Percentiles rank a stretch among this genome's conserved stretches.
These are phyloP conservation scores for Datura wrightii DNA, from an alignment of 257 asterid species.

Conservation along the genomic window DNA sequence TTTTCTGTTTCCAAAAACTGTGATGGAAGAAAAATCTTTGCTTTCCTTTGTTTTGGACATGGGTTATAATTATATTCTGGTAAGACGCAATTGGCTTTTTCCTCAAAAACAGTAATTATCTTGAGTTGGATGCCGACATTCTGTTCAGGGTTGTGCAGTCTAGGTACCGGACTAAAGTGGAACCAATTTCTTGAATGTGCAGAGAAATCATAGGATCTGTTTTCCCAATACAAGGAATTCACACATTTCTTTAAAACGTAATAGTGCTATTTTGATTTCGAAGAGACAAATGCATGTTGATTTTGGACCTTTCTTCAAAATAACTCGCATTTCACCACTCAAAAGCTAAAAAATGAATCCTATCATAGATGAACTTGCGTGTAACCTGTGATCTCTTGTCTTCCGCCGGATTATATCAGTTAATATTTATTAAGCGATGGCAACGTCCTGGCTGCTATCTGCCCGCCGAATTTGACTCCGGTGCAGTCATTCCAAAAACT, in stretches of 20 bases:
- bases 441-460: neutral
- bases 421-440: neutral
- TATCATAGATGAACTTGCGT: neutral
- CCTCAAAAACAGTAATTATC: conserved; percentile 22
- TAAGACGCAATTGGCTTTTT: conserved; percentile 17
- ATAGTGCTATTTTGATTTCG: neutral
- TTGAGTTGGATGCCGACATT: conserved; percentile 27
- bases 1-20: neutral
- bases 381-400: neutral
- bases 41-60: neutral
- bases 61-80: neutral
- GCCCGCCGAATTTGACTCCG: neutral
- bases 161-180: conserved; percentile 29
- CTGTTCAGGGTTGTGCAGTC: conserved; percentile 27
- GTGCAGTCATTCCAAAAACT: neutral
- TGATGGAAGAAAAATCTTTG: neutral
- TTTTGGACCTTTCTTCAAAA: neutral
- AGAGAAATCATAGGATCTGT: neutral
- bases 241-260: neutral
- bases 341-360: neutral
- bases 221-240: neutral
- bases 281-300: neutral
- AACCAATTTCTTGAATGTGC: conserved; percentile 12
- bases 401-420: neutral
- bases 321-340: neutral